phyloP scores from a whole-genome alignment of 148 eudicot genomes.

The Simmondsia chinensis region DNA sequence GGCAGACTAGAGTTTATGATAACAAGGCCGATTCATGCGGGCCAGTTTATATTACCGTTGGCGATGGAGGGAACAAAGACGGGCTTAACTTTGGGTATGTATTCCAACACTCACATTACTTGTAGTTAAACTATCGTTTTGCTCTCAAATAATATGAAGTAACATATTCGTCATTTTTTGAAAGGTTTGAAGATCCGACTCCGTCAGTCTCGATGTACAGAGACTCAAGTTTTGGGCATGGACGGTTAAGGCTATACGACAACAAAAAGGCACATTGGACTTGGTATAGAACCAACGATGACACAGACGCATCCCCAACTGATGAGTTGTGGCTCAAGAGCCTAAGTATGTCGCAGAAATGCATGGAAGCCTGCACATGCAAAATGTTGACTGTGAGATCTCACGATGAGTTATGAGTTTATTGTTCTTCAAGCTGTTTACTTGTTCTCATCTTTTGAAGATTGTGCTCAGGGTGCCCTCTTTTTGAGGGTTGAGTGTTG shows the following conservation, averaged over 20 bases:
- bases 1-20: constrained; percentile 56
- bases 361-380: no score
- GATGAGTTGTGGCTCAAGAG: constrained; percentile 43
- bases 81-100: constrained; percentile 59
- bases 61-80: constrained; percentile 78
- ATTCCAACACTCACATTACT: no score
- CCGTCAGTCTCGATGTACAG: constrained; percentile 42
- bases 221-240: constrained; percentile 76
- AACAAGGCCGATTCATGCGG: constrained; percentile 47
- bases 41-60: constrained; percentile 53
- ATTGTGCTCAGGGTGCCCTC: no score
- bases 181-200: constrained; percentile 44
- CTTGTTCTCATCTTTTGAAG: no score
- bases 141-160: neutral
- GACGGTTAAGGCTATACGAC: constrained; percentile 40
- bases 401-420: constrained; percentile 5
- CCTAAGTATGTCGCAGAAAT: constrained; percentile 21
- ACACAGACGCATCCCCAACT: constrained; percentile 24
- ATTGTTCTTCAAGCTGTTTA: no score
- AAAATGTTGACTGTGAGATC: neutral
- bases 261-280: constrained; percentile 55
- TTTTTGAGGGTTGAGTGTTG: no score
- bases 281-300: constrained; percentile 69
- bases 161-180: neutral
- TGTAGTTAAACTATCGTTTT: neutral